Conservation (phyloP, 768 basidiomycete species). For the Butyriboletus loyo region DNA sequence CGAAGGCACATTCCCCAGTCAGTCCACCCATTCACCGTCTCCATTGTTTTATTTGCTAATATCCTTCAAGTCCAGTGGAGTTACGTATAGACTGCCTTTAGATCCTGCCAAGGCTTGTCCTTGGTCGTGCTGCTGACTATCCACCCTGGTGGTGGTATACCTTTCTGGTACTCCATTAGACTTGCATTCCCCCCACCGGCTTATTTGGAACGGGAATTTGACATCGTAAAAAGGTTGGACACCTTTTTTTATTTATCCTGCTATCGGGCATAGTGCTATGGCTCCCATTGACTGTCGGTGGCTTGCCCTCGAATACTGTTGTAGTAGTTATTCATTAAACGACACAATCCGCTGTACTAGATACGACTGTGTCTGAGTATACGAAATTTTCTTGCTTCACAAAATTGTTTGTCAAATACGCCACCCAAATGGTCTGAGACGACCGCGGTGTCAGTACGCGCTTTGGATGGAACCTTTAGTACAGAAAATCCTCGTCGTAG, state of each 20-base stretch:
- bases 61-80: conserved; percentile 29
- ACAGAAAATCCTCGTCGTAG: conserved; percentile 83
- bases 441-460: neutral
- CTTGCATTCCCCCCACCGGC: neutral
- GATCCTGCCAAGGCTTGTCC: conserved; percentile 18
- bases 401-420: neutral
- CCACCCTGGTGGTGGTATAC: conserved; percentile 44
- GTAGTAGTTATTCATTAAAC: conserved; percentile 5
- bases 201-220: neutral
- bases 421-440: too few relatives aligned
- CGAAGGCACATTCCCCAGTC: conserved; percentile 59
- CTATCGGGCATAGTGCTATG: conserved; percentile 19
- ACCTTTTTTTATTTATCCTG: conserved; percentile 4
- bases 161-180: conserved; percentile 8
- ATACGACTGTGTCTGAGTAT: neutral
- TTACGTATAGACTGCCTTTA: conserved; percentile 14
- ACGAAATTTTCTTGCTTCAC: neutral
- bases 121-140: conserved; percentile 23
- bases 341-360: neutral
- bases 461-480: conserved; percentile 27
- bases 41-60: neutral
- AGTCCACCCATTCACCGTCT: conserved; percentile 20
- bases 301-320: conserved; percentile 10
- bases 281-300: conserved; percentile 4
- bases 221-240: conserved; percentile 3